Percentiles rank a stretch among this genome's conserved stretches.
These are phyloP conservation scores for Aspergillus homomorphus DNA, from an alignment of 495 filamentous ascomycete species.

Conservation along the genomic window DNA sequence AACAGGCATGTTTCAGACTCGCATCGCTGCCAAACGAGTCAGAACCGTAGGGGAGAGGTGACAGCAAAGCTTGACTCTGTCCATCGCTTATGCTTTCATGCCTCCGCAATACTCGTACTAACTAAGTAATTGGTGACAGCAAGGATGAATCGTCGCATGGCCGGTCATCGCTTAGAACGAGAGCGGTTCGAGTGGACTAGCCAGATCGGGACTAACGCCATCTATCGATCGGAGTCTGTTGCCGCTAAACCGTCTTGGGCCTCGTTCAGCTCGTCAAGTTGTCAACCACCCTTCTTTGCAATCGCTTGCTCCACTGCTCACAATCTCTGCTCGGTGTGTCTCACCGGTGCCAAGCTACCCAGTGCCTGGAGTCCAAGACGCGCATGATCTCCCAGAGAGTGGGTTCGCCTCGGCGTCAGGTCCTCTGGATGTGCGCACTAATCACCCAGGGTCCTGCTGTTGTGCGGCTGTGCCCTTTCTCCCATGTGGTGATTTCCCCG, in stretches of 20 bases:
- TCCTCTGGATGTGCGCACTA: not conserved
- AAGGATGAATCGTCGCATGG: too few relatives aligned
- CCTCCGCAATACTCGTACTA: too few relatives aligned
- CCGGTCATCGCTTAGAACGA: not conserved
- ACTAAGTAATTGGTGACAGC: too few relatives aligned
- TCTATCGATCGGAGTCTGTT: not conserved
- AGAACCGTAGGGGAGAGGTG: not conserved
- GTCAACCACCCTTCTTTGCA: too few relatives aligned
- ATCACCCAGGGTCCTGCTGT: not conserved
- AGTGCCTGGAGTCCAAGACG: not conserved
- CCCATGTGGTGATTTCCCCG: not conserved
- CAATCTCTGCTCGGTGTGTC: not conserved
- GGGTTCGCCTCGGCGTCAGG: not conserved
- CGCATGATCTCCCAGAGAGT: not conserved
- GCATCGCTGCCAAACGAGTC: not conserved
- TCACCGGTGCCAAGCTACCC: not conserved
- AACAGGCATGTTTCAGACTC: not conserved
- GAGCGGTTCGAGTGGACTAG: too few relatives aligned
- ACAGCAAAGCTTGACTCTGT: not conserved
- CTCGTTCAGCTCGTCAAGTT: too few relatives aligned
- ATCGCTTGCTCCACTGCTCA: not conserved
- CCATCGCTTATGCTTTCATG: not conserved
- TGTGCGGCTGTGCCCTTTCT: too few relatives aligned
- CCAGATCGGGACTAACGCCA: too few relatives aligned
- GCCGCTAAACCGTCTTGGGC: not conserved